Conservation (phyloP, 2,329 filamentous ascomycete species). For the Aspergillus vadensis region DNA sequence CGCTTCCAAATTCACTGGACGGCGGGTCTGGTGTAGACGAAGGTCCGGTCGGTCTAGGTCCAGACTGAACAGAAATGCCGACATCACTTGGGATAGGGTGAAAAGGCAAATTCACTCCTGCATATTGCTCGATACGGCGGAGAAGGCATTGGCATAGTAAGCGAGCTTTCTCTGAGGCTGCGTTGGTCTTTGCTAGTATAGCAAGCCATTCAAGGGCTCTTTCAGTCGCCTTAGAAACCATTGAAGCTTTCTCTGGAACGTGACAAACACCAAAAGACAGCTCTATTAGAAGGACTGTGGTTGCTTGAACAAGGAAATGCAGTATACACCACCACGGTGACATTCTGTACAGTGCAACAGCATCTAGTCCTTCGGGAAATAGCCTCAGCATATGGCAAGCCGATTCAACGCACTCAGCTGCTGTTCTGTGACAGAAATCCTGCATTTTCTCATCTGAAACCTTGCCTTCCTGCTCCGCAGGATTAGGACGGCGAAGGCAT, state of each 20-base stretch:
- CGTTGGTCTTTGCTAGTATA: slow-evolving; percentile 33
- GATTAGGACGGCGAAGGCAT: slow-evolving; percentile 45
- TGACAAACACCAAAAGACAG: slow-evolving; percentile 46
- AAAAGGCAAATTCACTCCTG: slow-evolving; percentile 32
- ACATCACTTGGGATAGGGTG: not conserved
- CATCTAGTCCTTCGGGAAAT: slow-evolving; percentile 44
- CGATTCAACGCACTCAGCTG: slow-evolving; percentile 45
- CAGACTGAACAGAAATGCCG: too few relatives aligned
- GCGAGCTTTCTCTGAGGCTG: slow-evolving; percentile 36
- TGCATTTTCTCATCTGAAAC: slow-evolving; percentile 24
- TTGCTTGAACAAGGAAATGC: slow-evolving; percentile 49
- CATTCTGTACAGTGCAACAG: slow-evolving; percentile 38
- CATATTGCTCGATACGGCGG: slow-evolving; percentile 36
- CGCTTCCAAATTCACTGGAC: too few relatives aligned
- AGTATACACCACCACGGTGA: slow-evolving; percentile 50
- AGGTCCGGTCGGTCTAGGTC: not conserved
- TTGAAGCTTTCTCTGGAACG: slow-evolving; percentile 43
- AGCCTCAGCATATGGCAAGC: slow-evolving; percentile 45
- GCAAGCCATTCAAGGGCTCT: slow-evolving; percentile 41
- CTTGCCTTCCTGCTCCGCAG: slow-evolving; percentile 31
- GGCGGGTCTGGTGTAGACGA: not conserved
- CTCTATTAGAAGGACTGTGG: slow-evolving; percentile 47
- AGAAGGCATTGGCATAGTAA: slow-evolving; percentile 41
- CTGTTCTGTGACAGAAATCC: slow-evolving; percentile 42
- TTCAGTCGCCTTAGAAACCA: slow-evolving; percentile 38